phyloP scores from a whole-genome alignment of 2,329 filamentous ascomycete species.

The Fusarium subtropicale region DNA sequence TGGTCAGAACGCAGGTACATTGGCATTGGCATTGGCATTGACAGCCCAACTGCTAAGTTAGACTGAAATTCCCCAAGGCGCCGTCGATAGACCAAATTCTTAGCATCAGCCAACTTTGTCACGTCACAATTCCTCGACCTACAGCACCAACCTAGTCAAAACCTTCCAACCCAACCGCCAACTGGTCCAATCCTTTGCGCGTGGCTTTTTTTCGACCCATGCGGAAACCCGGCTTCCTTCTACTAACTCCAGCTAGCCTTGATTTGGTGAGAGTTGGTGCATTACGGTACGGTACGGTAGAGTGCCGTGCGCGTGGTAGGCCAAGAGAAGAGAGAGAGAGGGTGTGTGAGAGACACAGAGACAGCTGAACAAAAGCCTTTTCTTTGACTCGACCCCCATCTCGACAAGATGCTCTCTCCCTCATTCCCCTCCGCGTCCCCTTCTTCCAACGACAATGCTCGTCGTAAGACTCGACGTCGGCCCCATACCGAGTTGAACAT shows the following conservation, averaged over 20 bases:
- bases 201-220: constrained; percentile 43
- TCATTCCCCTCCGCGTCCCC: constrained; percentile 25
- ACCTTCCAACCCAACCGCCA: constrained; percentile 29
- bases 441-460: constrained; percentile 44
- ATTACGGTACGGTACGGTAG: constrained; percentile 5
- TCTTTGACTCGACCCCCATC: constrained; percentile 30
- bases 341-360: background rate
- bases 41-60: constrained; percentile 6
- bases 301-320: constrained; percentile 27
- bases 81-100: constrained; percentile 37
- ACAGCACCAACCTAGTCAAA: constrained; percentile 26
- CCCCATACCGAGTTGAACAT: constrained; percentile 44
- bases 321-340: constrained; percentile 1
- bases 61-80: constrained; percentile 38
- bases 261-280: constrained; percentile 28
- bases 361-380: constrained; percentile 36
- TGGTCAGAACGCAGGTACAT: constrained; percentile 24
- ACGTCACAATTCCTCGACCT: constrained; percentile 44
- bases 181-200: constrained; percentile 31
- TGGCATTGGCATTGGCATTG: background rate
- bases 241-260: constrained; percentile 31
- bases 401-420: constrained; percentile 37
- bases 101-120: constrained; percentile 42
- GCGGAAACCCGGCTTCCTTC: constrained; percentile 39
- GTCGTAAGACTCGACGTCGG: constrained; percentile 43